These are phyloP conservation scores for Paratinospora sagittata DNA, from an alignment of 164 flowering plant genomes.

Conservation along the genomic window DNA sequence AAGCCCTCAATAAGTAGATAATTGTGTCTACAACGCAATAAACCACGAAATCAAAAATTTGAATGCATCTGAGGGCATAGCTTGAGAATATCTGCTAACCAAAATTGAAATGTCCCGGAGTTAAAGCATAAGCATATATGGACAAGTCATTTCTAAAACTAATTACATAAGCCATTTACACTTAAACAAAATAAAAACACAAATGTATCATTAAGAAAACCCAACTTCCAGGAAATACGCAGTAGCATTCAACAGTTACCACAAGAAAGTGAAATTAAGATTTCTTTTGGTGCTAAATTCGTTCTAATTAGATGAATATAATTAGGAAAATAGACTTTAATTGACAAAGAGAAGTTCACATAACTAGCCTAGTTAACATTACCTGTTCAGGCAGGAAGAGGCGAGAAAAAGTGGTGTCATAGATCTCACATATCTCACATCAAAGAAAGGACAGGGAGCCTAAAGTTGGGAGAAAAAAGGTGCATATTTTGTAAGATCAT, in stretches of 20 bases:
- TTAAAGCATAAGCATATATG: neutral
- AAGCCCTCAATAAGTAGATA: neutral
- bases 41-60: neutral
- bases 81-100: too few relatives aligned
- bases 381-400: too few relatives aligned
- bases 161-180: neutral
- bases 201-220: neutral
- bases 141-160: neutral
- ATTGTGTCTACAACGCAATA: neutral
- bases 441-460: too few relatives aligned
- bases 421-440: too few relatives aligned
- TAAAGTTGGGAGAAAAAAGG: too few relatives aligned
- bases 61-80: too few relatives aligned
- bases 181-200: neutral
- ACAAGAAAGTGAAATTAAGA: neutral
- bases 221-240: neutral
- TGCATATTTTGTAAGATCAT: too few relatives aligned
- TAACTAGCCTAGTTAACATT: too few relatives aligned
- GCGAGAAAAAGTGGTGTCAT: too few relatives aligned
- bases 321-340: too few relatives aligned
- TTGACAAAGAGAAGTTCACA: too few relatives aligned
- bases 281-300: neutral
- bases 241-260: neutral
- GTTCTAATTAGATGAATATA: neutral
- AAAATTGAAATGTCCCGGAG: neutral